These are phyloP conservation scores for Hanseniaspora pseudoguilliermondii DNA, from an alignment of 805 yeast genomes.

Conservation along the genomic window DNA sequence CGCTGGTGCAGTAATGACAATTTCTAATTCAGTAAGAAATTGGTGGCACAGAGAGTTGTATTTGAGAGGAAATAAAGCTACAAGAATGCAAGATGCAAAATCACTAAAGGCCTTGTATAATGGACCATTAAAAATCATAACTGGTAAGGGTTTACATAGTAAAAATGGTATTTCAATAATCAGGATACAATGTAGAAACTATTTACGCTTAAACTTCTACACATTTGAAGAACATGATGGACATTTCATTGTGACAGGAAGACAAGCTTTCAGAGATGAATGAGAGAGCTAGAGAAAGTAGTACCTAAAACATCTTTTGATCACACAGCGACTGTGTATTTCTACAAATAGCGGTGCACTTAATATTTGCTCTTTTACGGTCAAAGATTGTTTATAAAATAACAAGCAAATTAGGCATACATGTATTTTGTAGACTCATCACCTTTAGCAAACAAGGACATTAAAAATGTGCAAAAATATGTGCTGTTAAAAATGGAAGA, in stretches of 20 bases:
- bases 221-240: slow-evolving; percentile 38
- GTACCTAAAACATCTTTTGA: no score
- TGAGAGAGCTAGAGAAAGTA: neutral
- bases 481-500: no score
- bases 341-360: no score
- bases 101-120: slow-evolving; percentile 30
- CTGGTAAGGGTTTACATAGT: slow-evolving; percentile 66
- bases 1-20: slow-evolving; percentile 33
- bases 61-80: slow-evolving; percentile 28
- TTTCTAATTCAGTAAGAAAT: slow-evolving; percentile 27
- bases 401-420: no score
- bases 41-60: slow-evolving; percentile 57
- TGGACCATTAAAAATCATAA: slow-evolving; percentile 37
- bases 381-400: no score
- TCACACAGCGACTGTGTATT: no score
- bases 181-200: slow-evolving; percentile 31
- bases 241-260: slow-evolving; percentile 33
- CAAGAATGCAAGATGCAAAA: neutral
- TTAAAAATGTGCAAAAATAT: no score
- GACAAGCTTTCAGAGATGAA: neutral
- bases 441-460: no score
- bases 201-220: slow-evolving; percentile 30
- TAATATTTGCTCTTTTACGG: no score
- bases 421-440: no score
- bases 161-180: slow-evolving; percentile 42